A percentile compares a stretch with the other conserved stretches of the same genome.
Evolutionary conservation across 179 eudicot species (phyloP).

Genomic region (Beta lomatogona): DNA sequence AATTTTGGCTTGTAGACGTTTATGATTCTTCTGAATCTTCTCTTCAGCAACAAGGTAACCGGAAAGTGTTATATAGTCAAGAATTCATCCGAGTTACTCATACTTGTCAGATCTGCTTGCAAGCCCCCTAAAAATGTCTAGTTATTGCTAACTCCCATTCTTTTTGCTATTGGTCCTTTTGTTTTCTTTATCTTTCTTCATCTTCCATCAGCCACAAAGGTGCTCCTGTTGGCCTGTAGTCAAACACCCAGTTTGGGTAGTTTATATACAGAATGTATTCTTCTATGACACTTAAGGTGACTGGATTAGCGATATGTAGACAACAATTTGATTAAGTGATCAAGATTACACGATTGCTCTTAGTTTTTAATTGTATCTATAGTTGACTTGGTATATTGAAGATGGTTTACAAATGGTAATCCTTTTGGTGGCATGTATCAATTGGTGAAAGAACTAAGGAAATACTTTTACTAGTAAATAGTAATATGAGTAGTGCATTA

Average conservation of each 20-base stretch:
- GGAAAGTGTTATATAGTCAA: slow-evolving; percentile 26
- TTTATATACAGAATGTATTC: slow-evolving; percentile 24
- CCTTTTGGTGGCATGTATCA: neutral
- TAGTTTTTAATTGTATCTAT: neutral
- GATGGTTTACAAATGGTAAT: neutral
- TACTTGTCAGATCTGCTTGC: slow-evolving; percentile 25
- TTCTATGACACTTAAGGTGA: slow-evolving; percentile 13
- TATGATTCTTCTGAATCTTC: slow-evolving; percentile 21
- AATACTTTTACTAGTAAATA: neutral
- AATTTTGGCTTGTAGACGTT: slow-evolving; percentile 70
- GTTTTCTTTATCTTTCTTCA: slow-evolving; percentile 12
- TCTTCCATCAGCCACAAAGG: slow-evolving; percentile 29
- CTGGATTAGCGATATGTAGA: slow-evolving; percentile 12
- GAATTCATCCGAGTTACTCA: slow-evolving; percentile 22
- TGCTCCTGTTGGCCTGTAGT: slow-evolving; percentile 34
- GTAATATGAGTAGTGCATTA: neutral
- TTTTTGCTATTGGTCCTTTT: slow-evolving; percentile 9
- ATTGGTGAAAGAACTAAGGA: too few species aligned
- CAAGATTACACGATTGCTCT: slow-evolving; percentile 5
- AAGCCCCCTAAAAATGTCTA: slow-evolving; percentile 17
- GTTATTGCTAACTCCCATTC: slow-evolving; percentile 28
- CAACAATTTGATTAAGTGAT: slow-evolving; percentile 18
- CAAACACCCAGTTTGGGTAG: slow-evolving; percentile 30
- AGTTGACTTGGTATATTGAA: neutral
- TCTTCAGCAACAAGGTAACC: slow-evolving; percentile 39